These are phyloP conservation scores for Rhododendron vialii DNA, from an alignment of 148 eudicot genomes.

Conservation along the genomic window DNA sequence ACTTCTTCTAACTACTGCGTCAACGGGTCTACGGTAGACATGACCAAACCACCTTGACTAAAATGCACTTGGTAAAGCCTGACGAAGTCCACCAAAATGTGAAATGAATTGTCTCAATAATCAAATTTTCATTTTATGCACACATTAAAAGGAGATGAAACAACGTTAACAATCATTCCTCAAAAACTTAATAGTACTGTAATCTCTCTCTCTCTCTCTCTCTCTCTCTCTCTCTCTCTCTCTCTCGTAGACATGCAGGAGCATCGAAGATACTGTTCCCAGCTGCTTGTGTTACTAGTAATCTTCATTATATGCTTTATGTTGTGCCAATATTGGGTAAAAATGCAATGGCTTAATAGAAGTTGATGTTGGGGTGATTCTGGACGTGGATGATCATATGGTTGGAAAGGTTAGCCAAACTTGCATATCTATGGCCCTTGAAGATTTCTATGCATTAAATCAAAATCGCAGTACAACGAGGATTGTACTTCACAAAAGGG, in stretches of 20 bases:
- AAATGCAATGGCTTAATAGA: neutral
- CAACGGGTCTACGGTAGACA: no score
- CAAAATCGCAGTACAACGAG: slow-evolving; percentile 33
- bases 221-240: neutral
- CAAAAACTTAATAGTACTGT: neutral
- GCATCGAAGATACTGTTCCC: neutral
- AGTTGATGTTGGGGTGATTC: slow-evolving; percentile 52
- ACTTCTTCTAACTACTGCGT: no score
- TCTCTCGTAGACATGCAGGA: neutral
- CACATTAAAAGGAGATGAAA: neutral
- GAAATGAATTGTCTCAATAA: neutral
- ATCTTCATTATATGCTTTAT: neutral
- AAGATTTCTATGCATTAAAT: slow-evolving; percentile 37
- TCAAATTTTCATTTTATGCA: neutral
- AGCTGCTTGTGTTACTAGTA: neutral
- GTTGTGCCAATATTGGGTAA: neutral
- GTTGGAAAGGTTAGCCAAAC: slow-evolving; percentile 40
- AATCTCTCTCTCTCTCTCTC: neutral
- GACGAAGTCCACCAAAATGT: neutral
- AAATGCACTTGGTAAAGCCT: neutral
- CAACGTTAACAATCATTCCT: no score
- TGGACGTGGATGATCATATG: slow-evolving; percentile 19
- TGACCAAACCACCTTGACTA: neutral
- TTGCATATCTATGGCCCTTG: slow-evolving; percentile 52
- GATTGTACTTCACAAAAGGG: slow-evolving; percentile 35